Percentiles rank a stretch among this genome's conserved stretches.
Evolutionary conservation across 1,284 basidiomycete species (phyloP).

Genomic region (Bondarzewia mesenterica): DNA sequence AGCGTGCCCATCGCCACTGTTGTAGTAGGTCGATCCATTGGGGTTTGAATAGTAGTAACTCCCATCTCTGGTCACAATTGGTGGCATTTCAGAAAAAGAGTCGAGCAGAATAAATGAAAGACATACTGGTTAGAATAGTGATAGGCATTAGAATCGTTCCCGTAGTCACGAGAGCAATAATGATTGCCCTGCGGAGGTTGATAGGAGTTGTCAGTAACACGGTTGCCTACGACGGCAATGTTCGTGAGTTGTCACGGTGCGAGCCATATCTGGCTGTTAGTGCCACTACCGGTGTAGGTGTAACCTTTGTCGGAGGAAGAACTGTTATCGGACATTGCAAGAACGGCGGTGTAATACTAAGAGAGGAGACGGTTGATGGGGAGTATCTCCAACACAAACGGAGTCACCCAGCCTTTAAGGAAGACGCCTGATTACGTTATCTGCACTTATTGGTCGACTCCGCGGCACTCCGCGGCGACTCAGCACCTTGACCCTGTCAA

Average conservation of each 20-base stretch:
- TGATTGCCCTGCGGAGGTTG: slow-evolving; percentile 38
- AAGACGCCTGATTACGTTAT: too few relatives aligned
- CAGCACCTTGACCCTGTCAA: too few relatives aligned
- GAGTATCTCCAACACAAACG: too few relatives aligned
- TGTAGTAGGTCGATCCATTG: slow-evolving; percentile 53
- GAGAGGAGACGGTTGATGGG: too few relatives aligned
- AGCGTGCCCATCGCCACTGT: slow-evolving; percentile 37
- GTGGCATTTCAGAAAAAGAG: not conserved
- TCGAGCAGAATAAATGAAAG: not conserved
- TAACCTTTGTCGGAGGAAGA: slow-evolving; percentile 23
- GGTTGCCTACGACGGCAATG: not conserved
- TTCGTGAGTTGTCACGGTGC: slow-evolving; percentile 6
- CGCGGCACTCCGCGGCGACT: too few relatives aligned
- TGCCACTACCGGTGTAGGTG: slow-evolving; percentile 38
- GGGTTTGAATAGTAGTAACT: slow-evolving; percentile 57
- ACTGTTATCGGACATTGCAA: too few relatives aligned
- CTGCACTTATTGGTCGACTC: too few relatives aligned
- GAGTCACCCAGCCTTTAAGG: too few relatives aligned
- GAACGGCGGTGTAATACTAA: too few relatives aligned
- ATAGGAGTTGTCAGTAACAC: not conserved
- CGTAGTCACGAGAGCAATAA: slow-evolving; percentile 42
- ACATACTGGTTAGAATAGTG: slow-evolving; percentile 50
- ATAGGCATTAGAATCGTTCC: slow-evolving; percentile 33
- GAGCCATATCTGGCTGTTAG: slow-evolving; percentile 44
- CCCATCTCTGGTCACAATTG: slow-evolving; percentile 31